Evolutionary conservation across 2,329 filamentous ascomycete genomes (phyloP).

Genomic region (Geosmithia putterillii): DNA sequence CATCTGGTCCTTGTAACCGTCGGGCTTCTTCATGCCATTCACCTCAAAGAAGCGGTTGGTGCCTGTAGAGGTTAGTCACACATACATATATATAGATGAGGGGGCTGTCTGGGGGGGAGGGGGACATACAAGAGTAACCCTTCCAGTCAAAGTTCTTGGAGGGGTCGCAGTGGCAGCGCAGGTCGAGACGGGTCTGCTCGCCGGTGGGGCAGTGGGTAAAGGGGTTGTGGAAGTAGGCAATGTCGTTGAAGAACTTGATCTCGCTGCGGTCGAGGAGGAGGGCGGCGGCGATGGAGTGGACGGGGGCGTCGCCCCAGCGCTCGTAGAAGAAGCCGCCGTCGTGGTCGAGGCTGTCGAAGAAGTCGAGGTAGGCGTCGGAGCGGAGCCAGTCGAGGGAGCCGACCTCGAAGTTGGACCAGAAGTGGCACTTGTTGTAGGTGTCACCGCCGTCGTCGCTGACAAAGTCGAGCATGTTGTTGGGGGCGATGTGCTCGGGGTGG

Average conservation of each 20-base stretch:
- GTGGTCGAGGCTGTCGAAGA: slow-evolving; percentile 74
- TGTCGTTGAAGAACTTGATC: slow-evolving; percentile 98
- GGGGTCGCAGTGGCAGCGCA: slow-evolving; percentile 90
- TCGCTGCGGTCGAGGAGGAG: slow-evolving; percentile 85
- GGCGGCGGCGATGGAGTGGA: slow-evolving; percentile 91
- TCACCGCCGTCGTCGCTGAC: slow-evolving; percentile 84
- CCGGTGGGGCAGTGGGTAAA: slow-evolving; percentile 96
- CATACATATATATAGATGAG: slow-evolving; percentile 4
- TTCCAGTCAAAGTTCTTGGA: slow-evolving; percentile 99
- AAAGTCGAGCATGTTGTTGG: slow-evolving; percentile 81
- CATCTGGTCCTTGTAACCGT: slow-evolving; percentile 64
- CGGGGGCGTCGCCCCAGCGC: slow-evolving; percentile 93
- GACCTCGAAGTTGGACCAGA: slow-evolving; percentile 99
- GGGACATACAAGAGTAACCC: slow-evolving; percentile 81
- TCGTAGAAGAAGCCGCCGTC: slow-evolving; percentile 99
- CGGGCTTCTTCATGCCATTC: slow-evolving; percentile 70
- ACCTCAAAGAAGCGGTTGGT: slow-evolving; percentile 78
- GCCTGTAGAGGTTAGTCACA: slow-evolving; percentile 11
- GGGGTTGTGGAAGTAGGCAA: slow-evolving; percentile 94
- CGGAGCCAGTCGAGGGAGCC: slow-evolving; percentile 90
- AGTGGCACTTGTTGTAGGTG: slow-evolving; percentile 95
- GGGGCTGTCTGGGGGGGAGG: neutral
- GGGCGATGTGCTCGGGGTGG: slow-evolving; percentile 75
- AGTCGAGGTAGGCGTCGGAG: slow-evolving; percentile 79
- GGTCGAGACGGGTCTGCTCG: slow-evolving; percentile 69